These are phyloP conservation scores for Candida pseudofarinosa DNA, from an alignment of 805 yeast genomes.

Conservation along the genomic window DNA sequence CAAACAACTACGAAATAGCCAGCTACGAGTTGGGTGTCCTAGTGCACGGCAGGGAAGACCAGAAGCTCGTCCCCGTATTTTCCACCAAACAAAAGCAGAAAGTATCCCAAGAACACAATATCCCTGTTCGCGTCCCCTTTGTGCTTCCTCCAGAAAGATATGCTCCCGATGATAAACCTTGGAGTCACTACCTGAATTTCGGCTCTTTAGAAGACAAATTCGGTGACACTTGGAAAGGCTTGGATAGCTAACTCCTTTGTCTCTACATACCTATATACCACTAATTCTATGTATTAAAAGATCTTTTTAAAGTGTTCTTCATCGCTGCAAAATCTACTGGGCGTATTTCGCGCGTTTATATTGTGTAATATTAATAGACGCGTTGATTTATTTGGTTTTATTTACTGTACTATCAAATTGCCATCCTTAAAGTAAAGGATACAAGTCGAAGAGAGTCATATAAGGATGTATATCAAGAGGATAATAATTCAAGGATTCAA, in stretches of 20 bases:
- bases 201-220: slow-evolving; percentile 20
- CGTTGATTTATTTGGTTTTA: neutral
- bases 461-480: slow-evolving; percentile 37
- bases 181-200: slow-evolving; percentile 34
- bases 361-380: too few relatives aligned
- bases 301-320: too few relatives aligned
- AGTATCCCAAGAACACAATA: slow-evolving; percentile 3
- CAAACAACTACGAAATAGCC: slow-evolving; percentile 22
- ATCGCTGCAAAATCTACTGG: too few relatives aligned
- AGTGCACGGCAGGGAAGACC: slow-evolving; percentile 15
- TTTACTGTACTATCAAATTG: neutral
- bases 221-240: slow-evolving; percentile 17
- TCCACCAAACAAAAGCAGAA: slow-evolving; percentile 3
- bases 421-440: neutral
- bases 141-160: slow-evolving; percentile 48
- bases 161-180: slow-evolving; percentile 39
- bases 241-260: too few relatives aligned
- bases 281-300: too few relatives aligned
- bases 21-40: slow-evolving; percentile 40
- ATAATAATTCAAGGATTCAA: slow-evolving; percentile 89
- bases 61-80: slow-evolving; percentile 36
- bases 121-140: slow-evolving; percentile 51
- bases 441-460: neutral
- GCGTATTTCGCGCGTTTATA: too few relatives aligned
- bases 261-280: too few relatives aligned